Base-by-base conservation (phyloP, 495 filamentous ascomycete species). In the Hypoxylon crocopeplum region DNA sequence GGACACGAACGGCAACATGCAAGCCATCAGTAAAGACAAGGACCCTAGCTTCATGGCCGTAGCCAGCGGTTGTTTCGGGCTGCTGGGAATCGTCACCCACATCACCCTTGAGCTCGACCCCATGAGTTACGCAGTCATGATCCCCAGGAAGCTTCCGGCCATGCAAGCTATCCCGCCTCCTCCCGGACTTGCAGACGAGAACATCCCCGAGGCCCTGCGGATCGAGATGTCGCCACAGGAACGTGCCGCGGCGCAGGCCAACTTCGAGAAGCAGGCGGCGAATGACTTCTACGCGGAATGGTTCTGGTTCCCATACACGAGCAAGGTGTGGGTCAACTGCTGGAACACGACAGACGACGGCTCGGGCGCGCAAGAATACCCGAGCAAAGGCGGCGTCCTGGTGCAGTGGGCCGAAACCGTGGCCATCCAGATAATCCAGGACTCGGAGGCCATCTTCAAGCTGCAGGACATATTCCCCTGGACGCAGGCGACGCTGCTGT, bases 301-400 rank as follows among this genome's bases (percentile, higher is more conserved):
- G 75, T 83, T 83, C 58, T 83, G 81, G 81, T 84, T 82, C 59
- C 69, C 81, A 1, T 81, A 77, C 47, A 75, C 77, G 38, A 59
- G 72, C 30, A 67, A 75, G 29, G 60, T 69, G 7, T 81, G 78
- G 74, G 72, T 81, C 13, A 81, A 83, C 56, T 77, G 72, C 36
- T 83, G 81, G 78, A 74, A 80, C 51, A 66, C 59, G 17, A 74
- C 69, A 1, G 29, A 61, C 4, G 74, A 80, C 37, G 29, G 64
- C 19, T 62, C 52, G 7, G 71, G 66, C 13, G 58, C 62, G 6
- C 47, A 62, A 7, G 75, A 77, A 19, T 82, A 81, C 51, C 80
- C 81, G 0, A 51, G 68, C 20, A 51, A 65, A 1, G 59, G 53
- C 17, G 65, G 72, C 32, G 71, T 75, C 19, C 78, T 77, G 48